phyloP scores from a whole-genome alignment of 257 asterid genomes.

The Capsicum chinense region DNA sequence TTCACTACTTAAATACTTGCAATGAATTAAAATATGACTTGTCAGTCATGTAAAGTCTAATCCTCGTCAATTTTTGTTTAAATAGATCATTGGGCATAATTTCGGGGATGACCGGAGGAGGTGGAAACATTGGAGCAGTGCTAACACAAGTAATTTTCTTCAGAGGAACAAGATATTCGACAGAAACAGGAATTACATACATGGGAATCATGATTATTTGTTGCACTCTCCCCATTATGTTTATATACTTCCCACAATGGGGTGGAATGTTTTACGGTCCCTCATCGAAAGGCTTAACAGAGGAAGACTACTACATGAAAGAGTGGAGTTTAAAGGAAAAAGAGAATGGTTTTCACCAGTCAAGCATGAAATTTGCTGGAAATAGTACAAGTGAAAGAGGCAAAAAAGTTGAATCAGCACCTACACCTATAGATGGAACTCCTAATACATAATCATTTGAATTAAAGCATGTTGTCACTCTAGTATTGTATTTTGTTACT shows the following conservation, averaged over 20 bases:
- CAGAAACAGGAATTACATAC: conserved; percentile 68
- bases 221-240: conserved; percentile 52
- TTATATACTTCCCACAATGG: conserved; percentile 91
- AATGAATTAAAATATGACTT: neutral
- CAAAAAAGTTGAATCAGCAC: conserved; percentile 36
- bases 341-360: conserved; percentile 58
- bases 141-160: conserved; percentile 80
- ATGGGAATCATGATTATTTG: conserved; percentile 89
- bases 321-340: conserved; percentile 73
- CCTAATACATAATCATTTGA: conserved; percentile 34
- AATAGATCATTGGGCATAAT: conserved; percentile 72
- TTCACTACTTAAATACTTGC: neutral
- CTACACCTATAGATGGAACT: conserved; percentile 39
- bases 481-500: neutral
- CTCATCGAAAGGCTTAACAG: conserved; percentile 57
- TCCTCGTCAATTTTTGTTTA: neutral
- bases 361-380: conserved; percentile 76
- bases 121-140: conserved; percentile 82
- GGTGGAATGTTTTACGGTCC: conserved; percentile 82
- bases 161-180: conserved; percentile 66
- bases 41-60: neutral
- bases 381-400: conserved; percentile 78
- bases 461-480: neutral
- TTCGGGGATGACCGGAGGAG: conserved; percentile 90
- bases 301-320: conserved; percentile 78